phyloP scores from a whole-genome alignment of 805 yeast species.

The Pichia nanzhaoensis region DNA sequence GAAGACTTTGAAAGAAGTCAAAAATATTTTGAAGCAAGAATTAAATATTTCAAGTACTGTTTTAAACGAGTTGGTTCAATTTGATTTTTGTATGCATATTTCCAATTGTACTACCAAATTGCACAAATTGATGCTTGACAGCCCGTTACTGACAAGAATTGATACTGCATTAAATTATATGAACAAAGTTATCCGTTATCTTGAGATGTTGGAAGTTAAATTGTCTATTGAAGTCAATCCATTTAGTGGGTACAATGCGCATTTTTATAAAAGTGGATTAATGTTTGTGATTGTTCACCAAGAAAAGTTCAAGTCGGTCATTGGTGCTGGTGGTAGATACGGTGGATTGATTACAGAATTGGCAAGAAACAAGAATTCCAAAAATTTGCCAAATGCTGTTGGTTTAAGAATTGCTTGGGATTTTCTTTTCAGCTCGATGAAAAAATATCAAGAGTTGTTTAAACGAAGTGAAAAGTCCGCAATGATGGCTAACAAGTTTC shows the following conservation, averaged over 20 bases:
- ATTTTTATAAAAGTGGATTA: conserved; percentile 71
- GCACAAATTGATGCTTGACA: conserved; percentile 65
- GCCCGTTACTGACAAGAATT: conserved; percentile 53
- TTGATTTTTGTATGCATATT: conserved; percentile 70
- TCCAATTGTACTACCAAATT: conserved; percentile 57
- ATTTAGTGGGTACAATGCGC: conserved; percentile 72
- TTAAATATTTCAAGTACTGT: conserved; percentile 76
- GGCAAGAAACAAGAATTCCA: conserved; percentile 40
- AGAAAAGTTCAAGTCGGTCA: conserved; percentile 41
- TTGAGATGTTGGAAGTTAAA: conserved; percentile 52
- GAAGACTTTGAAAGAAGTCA: conserved; percentile 54
- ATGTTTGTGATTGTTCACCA: conserved; percentile 86
- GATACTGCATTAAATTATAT: conserved; percentile 60
- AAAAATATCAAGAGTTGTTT: conserved; percentile 37
- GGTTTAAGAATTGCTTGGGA: conserved; percentile 84
- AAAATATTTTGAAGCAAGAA: conserved; percentile 44
- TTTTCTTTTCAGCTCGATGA: conserved; percentile 46
- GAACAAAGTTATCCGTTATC: conserved; percentile 46
- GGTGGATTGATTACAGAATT: conserved; percentile 64
- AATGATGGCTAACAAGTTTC: conserved; percentile 25
- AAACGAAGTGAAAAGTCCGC: conserved; percentile 17
- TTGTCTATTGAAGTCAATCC: conserved; percentile 59
- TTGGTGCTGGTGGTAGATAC: conserved; percentile 94
- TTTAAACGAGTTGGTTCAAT: conserved; percentile 70
- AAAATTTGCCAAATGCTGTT: conserved; percentile 53